Evolutionary conservation across 345 rosid genomes (phyloP), one percentile per base, ranked within the genome.

Genomic region (Nasturtium officinale): DNA sequence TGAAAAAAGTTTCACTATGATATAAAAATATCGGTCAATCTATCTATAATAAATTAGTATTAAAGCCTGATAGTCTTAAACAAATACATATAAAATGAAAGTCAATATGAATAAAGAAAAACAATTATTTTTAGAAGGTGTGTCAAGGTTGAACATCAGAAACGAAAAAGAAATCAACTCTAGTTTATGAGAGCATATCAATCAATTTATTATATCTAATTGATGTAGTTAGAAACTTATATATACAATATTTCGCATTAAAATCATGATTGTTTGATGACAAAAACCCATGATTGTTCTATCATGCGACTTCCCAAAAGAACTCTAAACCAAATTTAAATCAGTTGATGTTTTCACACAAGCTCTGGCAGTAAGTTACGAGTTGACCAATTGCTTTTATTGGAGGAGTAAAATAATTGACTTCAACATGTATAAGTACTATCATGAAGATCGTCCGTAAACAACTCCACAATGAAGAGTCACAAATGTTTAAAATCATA

Each of bases 281-380:
- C 1, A 23, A 23, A 23, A 23, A 23, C 2, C 1, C 1, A 2
- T 48, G 37, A 23, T 18, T 18, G 29, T 29, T 33, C 28, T 9
- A 35, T 60, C 53, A 16, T 25, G 50, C 67, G 13, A 37, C 42
- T 28, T 72, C 69, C 20, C 45, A 52, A 72, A 62, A 62, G 38
- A 62, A 40, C 13, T 62, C 13, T 71, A 61, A 40, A 30, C 42
- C 46, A 53, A 42, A 20, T 53, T 20, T 9, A 10, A 15, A 28
- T 59, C n/a, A 61, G 61, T 23, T 29, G 53, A 38, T 42, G 17
- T 17, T 5, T 42, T 43, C 18, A 5, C 48, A 40, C 46, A 43
- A n/a, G n/a, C 48, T 43, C 18, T 43, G 18, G 18, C 48, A 5
- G 48, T 32, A 18, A 18, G 15, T 52, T 42, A 35, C 12, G 61